Base-by-base conservation (phyloP, 768 basidiomycete species). In the Plicaturopsis crispa region DNA sequence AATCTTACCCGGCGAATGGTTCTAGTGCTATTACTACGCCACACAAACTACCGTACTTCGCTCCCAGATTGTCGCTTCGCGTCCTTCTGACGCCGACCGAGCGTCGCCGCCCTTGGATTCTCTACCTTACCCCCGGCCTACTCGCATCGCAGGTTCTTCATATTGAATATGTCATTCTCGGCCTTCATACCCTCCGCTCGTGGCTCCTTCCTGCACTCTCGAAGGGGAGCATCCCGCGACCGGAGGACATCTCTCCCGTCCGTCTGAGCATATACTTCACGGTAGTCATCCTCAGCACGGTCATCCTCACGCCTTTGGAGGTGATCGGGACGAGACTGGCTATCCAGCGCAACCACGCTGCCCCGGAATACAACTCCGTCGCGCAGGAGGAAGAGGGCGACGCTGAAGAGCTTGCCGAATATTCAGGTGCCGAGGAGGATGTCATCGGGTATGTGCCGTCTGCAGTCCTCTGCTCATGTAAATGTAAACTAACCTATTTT, bases 271-370 rank as follows among this genome's bases (percentile, higher is more conserved):
- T 84, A 22, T 85, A 80, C 51, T 53, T 84, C 16, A 45, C 65
- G 37, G 61, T 84, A 40, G 70, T 78, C 8, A 51, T 71, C 24
- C 45, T 78, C 33, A 75, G 77, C 58, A 77, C 79, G 2, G 48
- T 52, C 11, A 50, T 85, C 39, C 68, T 89, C 10, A 69, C 84
- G 20, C 88, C 88, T 4, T 60, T 91, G 19, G 88, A 91, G 52
- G 86, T 91, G 20, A 81, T 90, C 35, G 59, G 77, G 11, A 84
- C 81, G 11, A 68, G 86, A 35, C 70, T 91, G 4, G 82, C 86
- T 14, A 83, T 91, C 40, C 88, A 91, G 51, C 75, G 88, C 38
- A 91, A 90, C 46, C 86, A 89, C 46, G 76, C 80, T 5, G 78
- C 80, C 12, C 62, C 78, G 4, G 84, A 82, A 39, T 84, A 75